Evolutionary conservation across 2,329 filamentous ascomycete genomes (phyloP), one percentile per base, ranked within the genome.

Genomic region (Parastagonospora nodorum): DNA sequence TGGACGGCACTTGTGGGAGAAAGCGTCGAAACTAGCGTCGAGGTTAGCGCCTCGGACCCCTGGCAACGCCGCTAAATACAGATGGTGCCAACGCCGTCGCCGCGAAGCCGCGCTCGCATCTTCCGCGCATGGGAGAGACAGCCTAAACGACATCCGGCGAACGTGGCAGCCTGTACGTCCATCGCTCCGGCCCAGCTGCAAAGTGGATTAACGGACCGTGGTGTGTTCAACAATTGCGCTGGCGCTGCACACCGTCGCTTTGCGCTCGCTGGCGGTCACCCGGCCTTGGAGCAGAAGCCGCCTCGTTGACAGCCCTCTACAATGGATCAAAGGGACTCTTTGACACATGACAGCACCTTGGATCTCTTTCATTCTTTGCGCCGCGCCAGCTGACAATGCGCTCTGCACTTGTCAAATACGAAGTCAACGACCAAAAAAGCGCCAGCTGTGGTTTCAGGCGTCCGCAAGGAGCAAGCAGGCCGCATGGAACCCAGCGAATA

Each of bases 381-480:
- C 36, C 28, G 15, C 29, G 8, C 29, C 33, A 43, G 38, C 50
- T 53, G 46, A 48, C 51, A 38, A 28, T 37, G 51, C 55, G 45
- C 49, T 49, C 61, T 57, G 52, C 55, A 55, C 54, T 43, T 60
- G 58, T 24, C 19, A 24, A 24, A 24, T 24, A 24, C 19, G 19
- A 5, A 24, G 63, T 35, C 43, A 50, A 45, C 44, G 42, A 35
- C 36, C 51, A 55, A 52, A 51, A 51, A 48, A 38, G 44, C 55
- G 39, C 55, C 52, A 50, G 54, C 61, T 61, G 53, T 39, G 45
- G 66, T 69, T 68, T 71, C 65, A 69, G 41, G 28, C 42, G 33
- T 50, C 65, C 59, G 57, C 55, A 65, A 67, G 54, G 54, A 55
- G 65, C 51, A 53, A 48, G 45, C 48, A 52, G 40, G 48, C 52